These are phyloP conservation scores for Phytophthora multivora DNA, from an alignment of 352 stramenopile genomes.

Conservation along the genomic window DNA sequence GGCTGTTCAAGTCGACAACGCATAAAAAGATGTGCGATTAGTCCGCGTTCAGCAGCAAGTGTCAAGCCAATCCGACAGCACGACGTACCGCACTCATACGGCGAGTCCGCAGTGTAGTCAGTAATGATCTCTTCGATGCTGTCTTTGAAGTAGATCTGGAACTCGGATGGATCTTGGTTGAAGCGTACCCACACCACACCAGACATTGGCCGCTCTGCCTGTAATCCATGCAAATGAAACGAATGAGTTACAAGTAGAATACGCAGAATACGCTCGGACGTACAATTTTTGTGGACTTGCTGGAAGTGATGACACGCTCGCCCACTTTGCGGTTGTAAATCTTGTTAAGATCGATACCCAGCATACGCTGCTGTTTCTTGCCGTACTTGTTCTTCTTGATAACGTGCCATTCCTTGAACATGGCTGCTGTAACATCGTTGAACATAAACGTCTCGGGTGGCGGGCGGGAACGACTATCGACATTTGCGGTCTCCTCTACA, in stretches of 20 bases:
- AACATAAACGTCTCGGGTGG: conserved; percentile 91
- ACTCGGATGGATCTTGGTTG: conserved; percentile 84
- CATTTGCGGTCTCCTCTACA: conserved; percentile 67
- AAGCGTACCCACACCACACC: conserved; percentile 89
- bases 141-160: conserved; percentile 91
- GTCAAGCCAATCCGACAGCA: not conserved
- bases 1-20: conserved; percentile 41
- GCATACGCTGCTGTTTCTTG: conserved; percentile 89
- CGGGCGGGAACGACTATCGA: conserved; percentile 71
- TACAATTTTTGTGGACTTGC: conserved; percentile 91
- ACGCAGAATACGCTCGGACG: conserved; percentile 21
- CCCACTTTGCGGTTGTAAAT: conserved; percentile 91
- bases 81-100: conserved; percentile 86
- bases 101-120: conserved; percentile 89
- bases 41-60: not conserved
- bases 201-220: conserved; percentile 87
- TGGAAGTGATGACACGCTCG: conserved; percentile 88
- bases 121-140: conserved; percentile 89
- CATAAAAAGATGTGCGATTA: conserved; percentile 17
- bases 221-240: not conserved
- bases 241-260: not conserved
- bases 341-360: conserved; percentile 89
- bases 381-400: conserved; percentile 93
- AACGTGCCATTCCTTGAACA: conserved; percentile 92
- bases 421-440: conserved; percentile 88